Evolutionary conservation across 2,329 filamentous ascomycete genomes (phyloP).

Genomic region (Ophiostoma perfectum): DNA sequence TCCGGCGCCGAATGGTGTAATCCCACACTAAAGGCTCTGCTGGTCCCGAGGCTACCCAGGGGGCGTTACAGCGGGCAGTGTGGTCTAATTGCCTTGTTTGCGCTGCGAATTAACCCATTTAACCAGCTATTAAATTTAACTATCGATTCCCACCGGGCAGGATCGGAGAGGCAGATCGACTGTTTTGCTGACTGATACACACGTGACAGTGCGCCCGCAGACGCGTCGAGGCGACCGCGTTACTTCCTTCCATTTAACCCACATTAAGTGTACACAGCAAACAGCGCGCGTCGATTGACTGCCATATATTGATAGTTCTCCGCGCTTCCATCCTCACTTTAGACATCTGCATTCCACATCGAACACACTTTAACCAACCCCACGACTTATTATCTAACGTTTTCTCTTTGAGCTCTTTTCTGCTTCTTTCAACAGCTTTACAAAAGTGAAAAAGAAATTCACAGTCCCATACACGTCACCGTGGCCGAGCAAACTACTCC

Average conservation of each 20-base stretch:
- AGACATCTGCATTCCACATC: constrained; percentile 1
- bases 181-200: neutral
- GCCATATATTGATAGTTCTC: neutral
- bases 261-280: too few species aligned
- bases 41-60: neutral
- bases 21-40: neutral
- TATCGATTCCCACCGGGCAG: constrained; percentile 16
- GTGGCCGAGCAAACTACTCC: neutral
- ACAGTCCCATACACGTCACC: neutral
- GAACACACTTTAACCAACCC: neutral
- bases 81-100: neutral
- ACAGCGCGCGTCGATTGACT: neutral
- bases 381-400: neutral
- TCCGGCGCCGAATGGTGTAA: constrained; percentile 1
- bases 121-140: neutral
- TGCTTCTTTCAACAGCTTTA: neutral
- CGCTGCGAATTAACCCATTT: neutral
- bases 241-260: neutral
- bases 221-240: constrained; percentile 18
- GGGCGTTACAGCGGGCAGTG: neutral
- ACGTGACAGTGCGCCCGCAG: constrained; percentile 17
- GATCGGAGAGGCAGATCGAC: constrained; percentile 17
- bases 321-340: neutral
- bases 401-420: neutral
- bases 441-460: too few species aligned